These are phyloP conservation scores for Monosporascus ibericus DNA, from an alignment of 2,329 filamentous ascomycete genomes.

Conservation along the genomic window DNA sequence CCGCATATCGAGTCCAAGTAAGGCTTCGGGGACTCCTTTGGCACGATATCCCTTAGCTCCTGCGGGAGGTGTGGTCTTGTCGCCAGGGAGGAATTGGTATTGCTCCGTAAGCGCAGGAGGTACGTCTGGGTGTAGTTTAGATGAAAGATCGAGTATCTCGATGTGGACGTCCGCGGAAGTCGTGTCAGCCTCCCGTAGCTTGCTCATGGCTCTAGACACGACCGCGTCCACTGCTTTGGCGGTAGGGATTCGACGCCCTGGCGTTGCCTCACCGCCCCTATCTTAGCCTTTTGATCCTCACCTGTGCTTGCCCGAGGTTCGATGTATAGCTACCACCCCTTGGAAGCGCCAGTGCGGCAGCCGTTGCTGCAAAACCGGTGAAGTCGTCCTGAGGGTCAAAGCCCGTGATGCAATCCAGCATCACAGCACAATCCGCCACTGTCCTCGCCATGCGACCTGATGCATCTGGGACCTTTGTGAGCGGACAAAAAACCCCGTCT, in stretches of 20 bases:
- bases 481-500: too few species aligned
- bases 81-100: constrained; percentile 25
- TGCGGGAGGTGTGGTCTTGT: constrained; percentile 31
- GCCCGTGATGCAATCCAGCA: too few species aligned
- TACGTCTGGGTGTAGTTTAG: constrained; percentile 19
- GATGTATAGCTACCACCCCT: too few species aligned
- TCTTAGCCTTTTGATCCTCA: constrained; percentile 13
- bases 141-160: constrained; percentile 16
- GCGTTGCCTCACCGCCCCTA: constrained; percentile 21
- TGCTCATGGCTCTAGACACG: constrained; percentile 10
- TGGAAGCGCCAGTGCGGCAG: too few species aligned
- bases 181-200: constrained; percentile 11
- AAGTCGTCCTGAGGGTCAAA: too few species aligned
- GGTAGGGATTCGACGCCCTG: constrained; percentile 7
- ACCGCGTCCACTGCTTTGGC: constrained; percentile 18
- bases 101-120: constrained; percentile 16
- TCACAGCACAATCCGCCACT: too few species aligned
- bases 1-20: constrained; percentile 17
- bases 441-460: too few species aligned
- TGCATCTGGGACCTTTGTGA: too few species aligned
- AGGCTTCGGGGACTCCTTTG: constrained; percentile 6
- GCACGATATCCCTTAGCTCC: constrained; percentile 13
- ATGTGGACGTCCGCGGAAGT: constrained; percentile 22
- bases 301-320: neutral
- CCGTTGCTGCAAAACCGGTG: too few species aligned